Percentiles rank a stretch among this genome's conserved stretches.
phyloP scores from a whole-genome alignment of 176 grass and related monocot genomes.

The Themeda triandra region DNA sequence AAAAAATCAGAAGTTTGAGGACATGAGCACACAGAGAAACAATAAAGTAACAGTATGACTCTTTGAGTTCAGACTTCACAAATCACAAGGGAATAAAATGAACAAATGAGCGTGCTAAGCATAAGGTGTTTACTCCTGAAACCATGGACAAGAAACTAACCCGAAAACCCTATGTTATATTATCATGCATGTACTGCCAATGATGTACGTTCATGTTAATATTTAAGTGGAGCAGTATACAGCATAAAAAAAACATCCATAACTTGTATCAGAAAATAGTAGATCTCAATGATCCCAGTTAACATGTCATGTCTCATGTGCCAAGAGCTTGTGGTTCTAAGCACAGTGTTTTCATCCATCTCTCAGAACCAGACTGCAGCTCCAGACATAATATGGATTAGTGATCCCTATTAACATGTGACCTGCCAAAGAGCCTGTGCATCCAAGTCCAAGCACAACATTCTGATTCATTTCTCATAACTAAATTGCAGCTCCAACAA shows the following conservation, averaged over 20 bases:
- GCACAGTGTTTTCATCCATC: slow-evolving; percentile 5
- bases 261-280: neutral
- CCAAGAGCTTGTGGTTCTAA: neutral
- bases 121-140: neutral
- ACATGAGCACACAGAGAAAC: slow-evolving; percentile 9
- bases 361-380: slow-evolving; percentile 14
- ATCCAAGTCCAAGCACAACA: slow-evolving; percentile 18
- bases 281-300: neutral
- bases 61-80: slow-evolving; percentile 26
- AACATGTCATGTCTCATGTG: neutral
- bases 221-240: neutral
- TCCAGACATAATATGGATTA: slow-evolving; percentile 8
- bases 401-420: neutral
- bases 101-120: neutral
- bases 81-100: slow-evolving; percentile 17
- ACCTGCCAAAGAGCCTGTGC: neutral
- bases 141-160: neutral
- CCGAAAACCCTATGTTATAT: neutral
- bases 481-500: slow-evolving; percentile 20
- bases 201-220: neutral
- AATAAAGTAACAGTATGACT: slow-evolving; percentile 1
- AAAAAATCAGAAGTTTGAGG: slow-evolving; percentile 26
- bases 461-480: neutral
- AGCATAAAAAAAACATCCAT: neutral
- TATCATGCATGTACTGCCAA: neutral